Evolutionary conservation across 176 grass and related monocot species (phyloP).

Genomic region (Carex kokanica): DNA sequence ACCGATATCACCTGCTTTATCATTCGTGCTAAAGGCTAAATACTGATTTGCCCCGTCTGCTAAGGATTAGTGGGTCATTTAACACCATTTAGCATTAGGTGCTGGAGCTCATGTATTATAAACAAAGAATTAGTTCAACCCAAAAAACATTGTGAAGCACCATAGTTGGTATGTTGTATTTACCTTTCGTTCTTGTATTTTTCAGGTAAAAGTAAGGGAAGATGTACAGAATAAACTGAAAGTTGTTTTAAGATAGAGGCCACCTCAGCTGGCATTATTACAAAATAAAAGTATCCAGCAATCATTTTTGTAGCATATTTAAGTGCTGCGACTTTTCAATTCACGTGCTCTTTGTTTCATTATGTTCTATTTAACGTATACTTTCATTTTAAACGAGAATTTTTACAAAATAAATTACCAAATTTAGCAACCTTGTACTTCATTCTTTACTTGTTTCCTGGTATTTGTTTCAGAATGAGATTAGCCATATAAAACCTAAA

Average conservation of each 20-base stretch:
- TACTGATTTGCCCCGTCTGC: background rate
- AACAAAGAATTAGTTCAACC: background rate
- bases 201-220: slow-evolving; percentile 87
- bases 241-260: slow-evolving; percentile 64
- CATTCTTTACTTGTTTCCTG: background rate
- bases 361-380: background rate
- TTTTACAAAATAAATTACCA: background rate
- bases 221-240: slow-evolving; percentile 75
- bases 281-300: background rate
- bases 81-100: background rate
- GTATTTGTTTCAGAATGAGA: background rate
- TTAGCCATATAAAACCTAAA: background rate
- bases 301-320: background rate
- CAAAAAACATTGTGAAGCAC: background rate
- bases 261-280: background rate
- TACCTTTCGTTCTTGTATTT: background rate
- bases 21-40: background rate
- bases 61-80: background rate
- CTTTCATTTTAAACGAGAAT: background rate
- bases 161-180: background rate
- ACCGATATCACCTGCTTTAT: background rate
- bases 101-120: background rate
- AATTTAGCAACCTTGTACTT: background rate
- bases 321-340: background rate
- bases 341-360: background rate